Conservation (phyloP, 768 basidiomycete species). For the Pleurotus cornucopiae region DNA sequence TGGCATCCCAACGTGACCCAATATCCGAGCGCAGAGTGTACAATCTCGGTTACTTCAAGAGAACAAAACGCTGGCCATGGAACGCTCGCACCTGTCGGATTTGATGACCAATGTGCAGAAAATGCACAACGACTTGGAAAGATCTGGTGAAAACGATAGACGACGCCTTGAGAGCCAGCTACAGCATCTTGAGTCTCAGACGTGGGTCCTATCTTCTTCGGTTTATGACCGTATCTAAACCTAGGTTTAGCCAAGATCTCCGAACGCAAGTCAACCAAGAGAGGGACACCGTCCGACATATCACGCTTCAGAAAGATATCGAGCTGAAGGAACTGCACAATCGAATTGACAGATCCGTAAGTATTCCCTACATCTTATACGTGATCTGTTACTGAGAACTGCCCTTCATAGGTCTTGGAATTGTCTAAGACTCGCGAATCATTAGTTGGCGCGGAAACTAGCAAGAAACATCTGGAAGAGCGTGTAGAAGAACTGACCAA, state of each 20-base stretch:
- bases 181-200: constrained; percentile 73
- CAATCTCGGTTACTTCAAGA: constrained; percentile 82
- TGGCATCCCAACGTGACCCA: constrained; percentile 6
- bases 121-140: constrained; percentile 86
- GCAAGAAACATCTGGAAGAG: constrained; percentile 74
- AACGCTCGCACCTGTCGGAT: constrained; percentile 82
- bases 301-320: constrained; percentile 77
- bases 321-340: constrained; percentile 72
- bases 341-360: constrained; percentile 66
- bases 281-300: constrained; percentile 67
- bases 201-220: constrained; percentile 33
- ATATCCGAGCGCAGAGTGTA: constrained; percentile 48
- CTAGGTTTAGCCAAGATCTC: constrained; percentile 60
- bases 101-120: constrained; percentile 87
- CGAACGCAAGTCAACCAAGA: constrained; percentile 67
- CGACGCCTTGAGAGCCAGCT: constrained; percentile 76
- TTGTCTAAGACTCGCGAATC: constrained; percentile 65
- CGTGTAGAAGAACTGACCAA: constrained; percentile 56
- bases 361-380: constrained; percentile 18
- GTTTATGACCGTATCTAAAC: not conserved
- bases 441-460: constrained; percentile 70
- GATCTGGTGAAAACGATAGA: constrained; percentile 79
- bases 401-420: constrained; percentile 49
- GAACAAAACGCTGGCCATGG: constrained; percentile 73
- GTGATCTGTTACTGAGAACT: not conserved